Evolutionary conservation across 306 rosid species (phyloP).

Genomic region (Cotoneaster glaucophyllus): DNA sequence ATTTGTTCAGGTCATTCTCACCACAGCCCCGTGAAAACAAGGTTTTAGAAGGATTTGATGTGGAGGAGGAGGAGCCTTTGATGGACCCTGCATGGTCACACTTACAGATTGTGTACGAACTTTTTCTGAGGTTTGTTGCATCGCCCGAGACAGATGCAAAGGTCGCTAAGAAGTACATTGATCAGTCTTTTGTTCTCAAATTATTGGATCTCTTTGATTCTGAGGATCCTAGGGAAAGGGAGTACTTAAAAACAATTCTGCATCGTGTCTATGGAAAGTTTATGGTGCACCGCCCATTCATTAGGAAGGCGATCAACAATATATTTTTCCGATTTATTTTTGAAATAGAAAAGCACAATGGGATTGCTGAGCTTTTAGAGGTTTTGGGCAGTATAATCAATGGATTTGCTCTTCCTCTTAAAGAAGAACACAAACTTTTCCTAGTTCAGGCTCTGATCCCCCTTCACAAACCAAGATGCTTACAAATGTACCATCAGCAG

Average conservation of each 20-base stretch:
- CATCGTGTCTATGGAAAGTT: conserved; percentile 59
- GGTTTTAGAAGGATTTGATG: conserved; percentile 40
- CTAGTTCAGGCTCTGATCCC: conserved; percentile 57
- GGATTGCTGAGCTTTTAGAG: conserved; percentile 62
- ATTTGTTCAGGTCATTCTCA: conserved; percentile 43
- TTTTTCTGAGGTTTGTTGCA: conserved; percentile 51
- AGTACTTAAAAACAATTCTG: conserved; percentile 54
- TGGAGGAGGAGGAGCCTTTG: conserved; percentile 55
- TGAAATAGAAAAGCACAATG: conserved; percentile 59
- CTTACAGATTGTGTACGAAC: conserved; percentile 56
- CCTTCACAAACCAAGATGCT: conserved; percentile 63
- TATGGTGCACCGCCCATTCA: conserved; percentile 62
- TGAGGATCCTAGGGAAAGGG: conserved; percentile 60
- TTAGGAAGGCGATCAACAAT: conserved; percentile 59
- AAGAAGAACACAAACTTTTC: conserved; percentile 62
- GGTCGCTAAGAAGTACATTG: conserved; percentile 55
- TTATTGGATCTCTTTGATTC: conserved; percentile 63
- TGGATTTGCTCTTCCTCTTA: conserved; percentile 58
- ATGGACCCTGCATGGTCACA: conserved; percentile 67
- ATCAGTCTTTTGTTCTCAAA: conserved; percentile 63
- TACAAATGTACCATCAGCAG: conserved; percentile 62
- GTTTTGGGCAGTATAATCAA: conserved; percentile 61
- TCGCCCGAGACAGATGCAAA: conserved; percentile 56
- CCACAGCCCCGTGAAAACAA: conserved; percentile 49
- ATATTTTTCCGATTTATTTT: conserved; percentile 49